A percentile compares a stretch with the other conserved stretches of the same genome.
Conservation (phyloP, 1,284 basidiomycete genomes). For the Ganoderma boninense region DNA sequence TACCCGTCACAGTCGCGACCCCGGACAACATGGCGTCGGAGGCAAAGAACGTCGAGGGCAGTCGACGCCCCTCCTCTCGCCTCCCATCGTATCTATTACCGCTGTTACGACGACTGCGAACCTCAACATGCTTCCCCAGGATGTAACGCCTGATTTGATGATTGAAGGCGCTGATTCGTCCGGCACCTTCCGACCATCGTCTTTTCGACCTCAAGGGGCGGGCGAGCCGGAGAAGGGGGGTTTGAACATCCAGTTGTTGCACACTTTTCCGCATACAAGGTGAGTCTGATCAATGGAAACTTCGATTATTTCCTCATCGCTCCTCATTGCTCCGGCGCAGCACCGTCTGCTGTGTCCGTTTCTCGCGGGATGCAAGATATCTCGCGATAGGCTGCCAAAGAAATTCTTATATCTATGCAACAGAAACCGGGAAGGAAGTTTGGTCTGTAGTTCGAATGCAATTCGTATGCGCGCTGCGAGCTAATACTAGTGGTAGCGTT, state of each 20-base stretch:
- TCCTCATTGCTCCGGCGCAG: constrained; percentile 53
- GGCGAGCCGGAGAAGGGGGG: constrained; percentile 60
- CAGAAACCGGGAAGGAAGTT: constrained; percentile 82
- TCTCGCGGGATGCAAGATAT: constrained; percentile 88
- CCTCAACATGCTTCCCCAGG: too few species aligned
- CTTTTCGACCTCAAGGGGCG: constrained; percentile 33
- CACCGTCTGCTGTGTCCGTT: constrained; percentile 92
- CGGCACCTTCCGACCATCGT: constrained; percentile 91
- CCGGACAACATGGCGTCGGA: too few species aligned
- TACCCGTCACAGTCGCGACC: too few species aligned
- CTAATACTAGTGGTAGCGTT: too few species aligned
- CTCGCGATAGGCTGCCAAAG: constrained; percentile 93
- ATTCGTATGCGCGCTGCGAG: too few species aligned
- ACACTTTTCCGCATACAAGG: constrained; percentile 95
- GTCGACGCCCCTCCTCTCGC: too few species aligned
- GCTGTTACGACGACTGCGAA: too few species aligned
- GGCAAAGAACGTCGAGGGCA: too few species aligned
- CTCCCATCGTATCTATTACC: too few species aligned
- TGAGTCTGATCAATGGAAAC: constrained; percentile 46
- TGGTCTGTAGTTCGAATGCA: constrained; percentile 72
- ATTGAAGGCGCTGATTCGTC: constrained; percentile 96
- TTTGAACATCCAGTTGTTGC: constrained; percentile 89
- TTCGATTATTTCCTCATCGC: constrained; percentile 16
- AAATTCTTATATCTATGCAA: constrained; percentile 90
- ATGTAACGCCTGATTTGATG: constrained; percentile 60